A percentile compares a stretch with the other conserved stretches of the same genome.
Evolutionary conservation across 495 filamentous ascomycete genomes (phyloP).

Genomic region (Copromyces sp.): DNA sequence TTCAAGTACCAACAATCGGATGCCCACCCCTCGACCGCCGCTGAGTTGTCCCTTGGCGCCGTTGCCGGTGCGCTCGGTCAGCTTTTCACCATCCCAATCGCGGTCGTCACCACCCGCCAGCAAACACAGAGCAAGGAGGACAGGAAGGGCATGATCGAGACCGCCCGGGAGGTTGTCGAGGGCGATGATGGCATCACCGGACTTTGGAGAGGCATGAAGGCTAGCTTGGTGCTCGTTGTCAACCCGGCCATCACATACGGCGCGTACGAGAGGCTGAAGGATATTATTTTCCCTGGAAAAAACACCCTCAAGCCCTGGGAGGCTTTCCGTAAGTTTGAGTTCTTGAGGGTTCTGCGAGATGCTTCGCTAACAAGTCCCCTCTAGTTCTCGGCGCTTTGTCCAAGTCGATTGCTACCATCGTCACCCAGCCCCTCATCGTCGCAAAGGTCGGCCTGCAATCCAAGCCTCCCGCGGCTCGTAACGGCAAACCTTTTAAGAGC

Average conservation of each 20-base stretch:
- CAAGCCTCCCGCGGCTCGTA: conserved; percentile 68
- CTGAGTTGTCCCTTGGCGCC: conserved; percentile 81
- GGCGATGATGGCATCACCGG: conserved; percentile 85
- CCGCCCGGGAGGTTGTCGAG: conserved; percentile 76
- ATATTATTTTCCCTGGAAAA: conserved; percentile 67
- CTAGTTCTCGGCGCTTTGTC: conserved; percentile 85
- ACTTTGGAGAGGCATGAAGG: conserved; percentile 91
- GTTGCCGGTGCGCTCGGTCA: conserved; percentile 86
- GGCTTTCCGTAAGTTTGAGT: conserved; percentile 65
- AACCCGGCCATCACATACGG: conserved; percentile 98
- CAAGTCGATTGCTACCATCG: conserved; percentile 85
- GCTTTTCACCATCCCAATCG: conserved; percentile 90
- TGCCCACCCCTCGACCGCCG: conserved; percentile 64
- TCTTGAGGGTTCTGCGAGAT: background rate
- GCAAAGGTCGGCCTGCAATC: conserved; percentile 96
- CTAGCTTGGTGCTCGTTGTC: conserved; percentile 89
- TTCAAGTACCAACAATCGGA: conserved; percentile 52
- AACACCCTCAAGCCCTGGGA: conserved; percentile 71
- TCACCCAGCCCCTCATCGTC: conserved; percentile 92
- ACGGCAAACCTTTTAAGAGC: conserved; percentile 89
- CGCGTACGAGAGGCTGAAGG: conserved; percentile 84
- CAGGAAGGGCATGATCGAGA: conserved; percentile 79
- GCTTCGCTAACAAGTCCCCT: background rate
- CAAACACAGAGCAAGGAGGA: conserved; percentile 81
- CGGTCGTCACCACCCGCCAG: conserved; percentile 90